Percentiles rank a stretch among this genome's conserved stretches.
Evolutionary conservation across 2,329 filamentous ascomycete genomes (phyloP).

Genomic region (Pyrenochaeta sp.): DNA sequence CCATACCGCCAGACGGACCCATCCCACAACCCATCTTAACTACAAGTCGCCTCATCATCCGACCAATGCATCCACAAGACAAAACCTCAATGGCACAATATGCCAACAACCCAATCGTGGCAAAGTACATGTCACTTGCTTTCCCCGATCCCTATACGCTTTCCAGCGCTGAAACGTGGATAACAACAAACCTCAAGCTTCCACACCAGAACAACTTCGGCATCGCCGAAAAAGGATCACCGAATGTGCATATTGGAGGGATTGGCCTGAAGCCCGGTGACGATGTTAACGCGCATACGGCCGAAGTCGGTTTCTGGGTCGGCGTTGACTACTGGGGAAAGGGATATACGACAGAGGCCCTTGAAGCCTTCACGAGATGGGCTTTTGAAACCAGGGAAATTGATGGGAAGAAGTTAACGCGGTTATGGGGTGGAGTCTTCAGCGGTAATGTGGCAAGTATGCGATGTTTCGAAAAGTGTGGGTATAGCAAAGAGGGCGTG

Average conservation of each 20-base stretch:
- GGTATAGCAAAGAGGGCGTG: conserved; percentile 49
- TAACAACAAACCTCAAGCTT: conserved; percentile 32
- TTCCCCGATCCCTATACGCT: conserved; percentile 54
- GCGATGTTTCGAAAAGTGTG: conserved; percentile 48
- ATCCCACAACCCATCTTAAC: conserved; percentile 41
- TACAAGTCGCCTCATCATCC: conserved; percentile 37
- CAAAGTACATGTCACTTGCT: conserved; percentile 47
- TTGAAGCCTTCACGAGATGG: conserved; percentile 48
- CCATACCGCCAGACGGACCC: conserved; percentile 9
- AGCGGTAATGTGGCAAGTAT: conserved; percentile 47
- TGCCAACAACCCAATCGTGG: conserved; percentile 43
- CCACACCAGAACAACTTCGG: conserved; percentile 26
- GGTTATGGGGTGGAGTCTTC: conserved; percentile 41
- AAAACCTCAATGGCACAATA: conserved; percentile 29
- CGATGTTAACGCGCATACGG: conserved; percentile 48
- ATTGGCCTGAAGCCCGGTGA: conserved; percentile 49
- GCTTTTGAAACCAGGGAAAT: conserved; percentile 37
- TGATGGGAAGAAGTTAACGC: conserved; percentile 31
- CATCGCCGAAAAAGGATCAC: conserved; percentile 20
- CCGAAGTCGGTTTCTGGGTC: conserved; percentile 56
- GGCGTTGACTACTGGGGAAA: conserved; percentile 47
- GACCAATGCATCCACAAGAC: conserved; percentile 45
- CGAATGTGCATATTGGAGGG: conserved; percentile 41
- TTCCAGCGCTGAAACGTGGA: conserved; percentile 44
- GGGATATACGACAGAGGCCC: conserved; percentile 42